Evolutionary conservation across 768 basidiomycete genomes (phyloP), one percentile per base, ranked within the genome.

Genomic region (Lactarius akahatsu): DNA sequence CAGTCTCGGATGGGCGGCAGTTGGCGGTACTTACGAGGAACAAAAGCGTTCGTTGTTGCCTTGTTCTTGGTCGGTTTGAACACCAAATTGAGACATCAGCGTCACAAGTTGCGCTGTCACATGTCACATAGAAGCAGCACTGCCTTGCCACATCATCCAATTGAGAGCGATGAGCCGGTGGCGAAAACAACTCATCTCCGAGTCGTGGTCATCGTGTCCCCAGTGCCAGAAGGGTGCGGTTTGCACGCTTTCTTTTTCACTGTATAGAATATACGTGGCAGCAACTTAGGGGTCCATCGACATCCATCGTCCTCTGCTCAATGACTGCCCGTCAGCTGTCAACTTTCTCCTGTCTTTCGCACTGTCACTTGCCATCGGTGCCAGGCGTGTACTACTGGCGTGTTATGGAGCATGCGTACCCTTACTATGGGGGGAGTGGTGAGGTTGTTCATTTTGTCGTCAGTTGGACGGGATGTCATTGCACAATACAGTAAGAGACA

Each of bases 1-100:
- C 34, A 34, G 23, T 30, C 64, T 7, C 54, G 9, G 45, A 10
- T n/a, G 9, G 8, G 45, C 20, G 45, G n/a, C 47, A 23, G 23
- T 3, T 26, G 23, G 15, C 50, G 15, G 40, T 9, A 47, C 57
- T 64, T 38, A 1, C n/a, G 38, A n/a, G 34, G 52, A 65, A 65
- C 64, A 65, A 60, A 52, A 52, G 50, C 26, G 23, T 52, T 15
- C 26, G 26, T 52, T 52, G 50, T 52, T 15, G 26, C 55, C 32
- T 56, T 56, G 50, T 52, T 52, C 50, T 52, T 26, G 50, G 5
- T 15, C 11, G 50, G 23, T 26, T 52, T 13, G 11, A 15, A 50
- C 3, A 50, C n/a, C 20, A n/a, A 13, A 23, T n/a, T 50, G 23
- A 1, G n/a, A n/a, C 1, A 50, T 50, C 10, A n/a, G 9, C 16